A percentile compares a stretch with the other conserved stretches of the same genome.
phyloP scores from a whole-genome alignment of 2,329 filamentous ascomycete genomes.

The Purpureocillium takamizusanense region DNA sequence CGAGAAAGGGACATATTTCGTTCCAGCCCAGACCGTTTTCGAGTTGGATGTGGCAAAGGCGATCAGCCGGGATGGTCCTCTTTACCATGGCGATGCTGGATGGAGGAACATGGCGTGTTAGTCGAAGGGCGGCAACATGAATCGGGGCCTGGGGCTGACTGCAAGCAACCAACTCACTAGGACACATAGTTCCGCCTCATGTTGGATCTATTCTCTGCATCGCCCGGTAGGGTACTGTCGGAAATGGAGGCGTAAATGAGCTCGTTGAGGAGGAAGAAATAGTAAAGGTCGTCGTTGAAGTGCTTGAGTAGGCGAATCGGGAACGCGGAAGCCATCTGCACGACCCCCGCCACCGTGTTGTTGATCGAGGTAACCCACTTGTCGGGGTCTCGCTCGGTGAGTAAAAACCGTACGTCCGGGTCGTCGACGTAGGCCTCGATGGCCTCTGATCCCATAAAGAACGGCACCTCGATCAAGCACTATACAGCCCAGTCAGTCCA shows the following conservation, averaged over 20 bases:
- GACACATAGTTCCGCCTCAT: too few species aligned
- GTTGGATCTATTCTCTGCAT: slow-evolving; percentile 4
- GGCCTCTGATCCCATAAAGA: slow-evolving; percentile 18
- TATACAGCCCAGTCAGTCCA: background rate
- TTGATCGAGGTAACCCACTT: slow-evolving; percentile 18
- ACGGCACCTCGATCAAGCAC: slow-evolving; percentile 9
- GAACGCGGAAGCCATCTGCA: slow-evolving; percentile 6
- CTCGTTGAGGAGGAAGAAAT: slow-evolving; percentile 3
- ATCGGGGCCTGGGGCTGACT: too few species aligned
- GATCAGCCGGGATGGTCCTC: slow-evolving; percentile 14
- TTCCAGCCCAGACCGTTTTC: slow-evolving; percentile 27
- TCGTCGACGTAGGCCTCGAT: slow-evolving; percentile 17
- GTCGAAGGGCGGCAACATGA: too few species aligned
- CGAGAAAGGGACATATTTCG: slow-evolving; percentile 23
- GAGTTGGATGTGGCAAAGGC: slow-evolving; percentile 18
- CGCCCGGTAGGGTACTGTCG: slow-evolving; percentile 1
- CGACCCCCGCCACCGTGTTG: slow-evolving; percentile 13
- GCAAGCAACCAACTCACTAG: too few species aligned
- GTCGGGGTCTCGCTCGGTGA: slow-evolving; percentile 23
- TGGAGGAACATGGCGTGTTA: too few species aligned
- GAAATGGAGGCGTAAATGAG: background rate
- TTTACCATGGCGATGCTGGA: slow-evolving; percentile 12
- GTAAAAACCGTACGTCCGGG: slow-evolving; percentile 26
- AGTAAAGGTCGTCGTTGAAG: slow-evolving; percentile 11
- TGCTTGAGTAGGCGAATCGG: slow-evolving; percentile 16